Percentiles rank a stretch among this genome's conserved stretches.
These are phyloP conservation scores for Chenopodium album DNA, from an alignment of 148 eudicot genomes.

Conservation along the genomic window DNA sequence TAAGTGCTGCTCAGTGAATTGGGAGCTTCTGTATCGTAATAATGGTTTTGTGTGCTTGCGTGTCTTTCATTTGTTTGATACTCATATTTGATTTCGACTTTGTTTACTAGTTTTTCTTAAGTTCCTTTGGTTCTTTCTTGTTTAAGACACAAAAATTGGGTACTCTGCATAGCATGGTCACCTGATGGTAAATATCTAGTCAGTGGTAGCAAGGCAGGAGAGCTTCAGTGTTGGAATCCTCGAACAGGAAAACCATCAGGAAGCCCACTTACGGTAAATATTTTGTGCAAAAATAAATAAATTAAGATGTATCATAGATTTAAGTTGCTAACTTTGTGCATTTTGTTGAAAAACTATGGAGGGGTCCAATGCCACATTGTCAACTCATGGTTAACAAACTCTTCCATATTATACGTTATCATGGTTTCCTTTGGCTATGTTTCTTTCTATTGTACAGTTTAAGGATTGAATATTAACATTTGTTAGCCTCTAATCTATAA, in stretches of 20 bases:
- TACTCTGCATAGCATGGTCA: conserved; percentile 95
- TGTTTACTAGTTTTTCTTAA: conserved; percentile 4
- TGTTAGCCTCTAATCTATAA: neutral
- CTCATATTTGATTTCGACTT: neutral
- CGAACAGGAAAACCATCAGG: conserved; percentile 80
- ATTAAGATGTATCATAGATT: neutral
- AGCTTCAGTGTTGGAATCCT: conserved; percentile 91
- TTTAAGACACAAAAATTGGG: conserved; percentile 96
- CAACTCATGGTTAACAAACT: neutral
- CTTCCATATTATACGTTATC: neutral
- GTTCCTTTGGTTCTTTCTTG: neutral
- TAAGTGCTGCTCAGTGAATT: neutral
- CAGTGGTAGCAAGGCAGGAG: conserved; percentile 97
- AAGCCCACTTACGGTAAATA: conserved; percentile 60
- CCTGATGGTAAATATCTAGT: conserved; percentile 95
- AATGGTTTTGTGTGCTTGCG: neutral
- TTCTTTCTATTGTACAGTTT: neutral
- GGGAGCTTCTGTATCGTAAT: conserved; percentile 1
- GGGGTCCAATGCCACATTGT: neutral
- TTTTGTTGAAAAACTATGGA: neutral
- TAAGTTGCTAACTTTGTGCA: neutral
- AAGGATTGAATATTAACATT: neutral
- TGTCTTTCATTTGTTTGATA: neutral
- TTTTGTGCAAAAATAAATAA: neutral
- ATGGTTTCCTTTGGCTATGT: neutral